Percentiles rank a stretch among this genome's conserved stretches.
Evolutionary conservation across 306 rosid genomes (phyloP).

Genomic region (Mimosa bimucronata): DNA sequence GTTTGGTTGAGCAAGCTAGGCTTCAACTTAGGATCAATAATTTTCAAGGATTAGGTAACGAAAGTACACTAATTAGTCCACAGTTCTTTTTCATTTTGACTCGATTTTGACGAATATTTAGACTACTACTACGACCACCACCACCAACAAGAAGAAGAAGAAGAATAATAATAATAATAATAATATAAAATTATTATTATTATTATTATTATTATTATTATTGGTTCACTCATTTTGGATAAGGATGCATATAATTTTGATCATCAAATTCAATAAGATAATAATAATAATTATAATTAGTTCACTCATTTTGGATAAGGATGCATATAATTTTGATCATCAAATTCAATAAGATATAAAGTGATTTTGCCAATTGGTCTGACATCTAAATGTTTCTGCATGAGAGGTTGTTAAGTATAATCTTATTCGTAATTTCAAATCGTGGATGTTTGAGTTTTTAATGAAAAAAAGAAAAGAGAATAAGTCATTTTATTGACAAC

Average conservation of each 20-base stretch:
- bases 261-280: neutral
- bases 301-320: neutral
- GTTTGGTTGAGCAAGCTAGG: neutral
- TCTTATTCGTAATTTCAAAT: no score
- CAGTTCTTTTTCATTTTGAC: neutral
- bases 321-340: neutral
- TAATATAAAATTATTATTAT: no score
- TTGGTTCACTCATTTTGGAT: neutral
- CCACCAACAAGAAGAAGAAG: no score
- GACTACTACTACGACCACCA: no score
- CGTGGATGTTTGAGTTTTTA: no score
- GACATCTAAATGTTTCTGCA: no score
- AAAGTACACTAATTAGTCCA: constrained; percentile 7
- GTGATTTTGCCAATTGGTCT: no score
- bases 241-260: neutral
- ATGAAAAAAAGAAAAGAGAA: no score
- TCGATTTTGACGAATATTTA: neutral
- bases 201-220: no score
- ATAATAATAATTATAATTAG: neutral
- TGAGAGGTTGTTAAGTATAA: no score
- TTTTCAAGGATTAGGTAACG: neutral
- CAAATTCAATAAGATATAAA: neutral
- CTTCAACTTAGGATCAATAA: neutral
- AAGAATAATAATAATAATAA: no score
- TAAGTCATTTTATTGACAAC: no score